Conservation (phyloP, 2,329 filamentous ascomycete genomes). For the Botrytis pseudocinerea region DNA sequence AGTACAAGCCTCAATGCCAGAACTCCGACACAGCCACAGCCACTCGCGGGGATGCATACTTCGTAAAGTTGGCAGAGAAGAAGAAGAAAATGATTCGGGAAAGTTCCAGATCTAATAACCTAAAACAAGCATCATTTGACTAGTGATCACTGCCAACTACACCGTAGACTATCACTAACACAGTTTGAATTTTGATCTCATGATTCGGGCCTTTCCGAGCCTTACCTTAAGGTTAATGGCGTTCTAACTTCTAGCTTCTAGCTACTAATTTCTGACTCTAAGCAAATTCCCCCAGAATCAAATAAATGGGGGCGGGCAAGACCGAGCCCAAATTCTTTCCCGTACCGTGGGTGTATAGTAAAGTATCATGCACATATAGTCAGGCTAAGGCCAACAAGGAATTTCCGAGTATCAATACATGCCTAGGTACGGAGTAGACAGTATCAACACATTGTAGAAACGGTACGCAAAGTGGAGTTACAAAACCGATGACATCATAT, state of each 20-base stretch:
- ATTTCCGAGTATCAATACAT: neutral
- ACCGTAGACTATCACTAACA: neutral
- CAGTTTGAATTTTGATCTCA: neutral
- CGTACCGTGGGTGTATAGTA: neutral
- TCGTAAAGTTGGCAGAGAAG: neutral
- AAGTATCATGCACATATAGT: neutral
- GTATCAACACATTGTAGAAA: neutral
- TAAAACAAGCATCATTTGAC: slow-evolving; percentile 6
- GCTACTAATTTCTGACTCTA: neutral
- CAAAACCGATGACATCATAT: neutral
- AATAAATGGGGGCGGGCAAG: neutral
- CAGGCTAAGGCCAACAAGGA: neutral
- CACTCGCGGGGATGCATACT: neutral
- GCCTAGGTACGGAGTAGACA: neutral
- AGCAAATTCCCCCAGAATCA: neutral
- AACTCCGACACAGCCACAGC: neutral
- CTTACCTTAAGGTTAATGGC: neutral
- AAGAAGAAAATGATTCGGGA: neutral
- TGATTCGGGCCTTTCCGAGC: slow-evolving; percentile 3
- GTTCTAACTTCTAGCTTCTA: neutral
- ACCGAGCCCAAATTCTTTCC: neutral
- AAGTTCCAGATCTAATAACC: neutral
- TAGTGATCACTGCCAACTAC: neutral
- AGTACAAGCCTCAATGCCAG: neutral
- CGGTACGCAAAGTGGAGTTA: neutral